A percentile compares a stretch with the other conserved stretches of the same genome.
phyloP scores from a whole-genome alignment of 1,284 basidiomycete species.

The Pisolithus thermaeus region DNA sequence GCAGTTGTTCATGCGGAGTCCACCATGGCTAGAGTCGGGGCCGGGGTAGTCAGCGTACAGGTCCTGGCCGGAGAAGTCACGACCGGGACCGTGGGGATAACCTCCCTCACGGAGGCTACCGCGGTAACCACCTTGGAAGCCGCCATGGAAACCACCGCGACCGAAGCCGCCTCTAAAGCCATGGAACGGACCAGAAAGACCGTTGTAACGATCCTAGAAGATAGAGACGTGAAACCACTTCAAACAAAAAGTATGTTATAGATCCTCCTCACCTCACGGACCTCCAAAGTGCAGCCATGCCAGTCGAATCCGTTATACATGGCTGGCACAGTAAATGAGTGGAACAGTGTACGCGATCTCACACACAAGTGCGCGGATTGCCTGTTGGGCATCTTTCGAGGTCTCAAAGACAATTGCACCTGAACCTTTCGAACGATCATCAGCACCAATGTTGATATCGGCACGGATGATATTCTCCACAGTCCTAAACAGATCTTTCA shows the following conservation, averaged over 20 bases:
- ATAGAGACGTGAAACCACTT: conserved; percentile 4
- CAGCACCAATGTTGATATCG: conserved; percentile 87
- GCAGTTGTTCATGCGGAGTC: conserved; percentile 45
- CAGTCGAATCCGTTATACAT: conserved; percentile 96
- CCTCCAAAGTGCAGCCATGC: conserved; percentile 89
- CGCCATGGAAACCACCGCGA: conserved; percentile 38
- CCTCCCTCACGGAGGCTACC: conserved; percentile 38
- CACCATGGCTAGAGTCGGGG: conserved; percentile 53
- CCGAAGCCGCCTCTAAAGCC: conserved; percentile 48
- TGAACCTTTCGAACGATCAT: conserved; percentile 91
- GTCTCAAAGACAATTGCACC: conserved; percentile 95
- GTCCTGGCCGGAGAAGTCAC: conserved; percentile 73
- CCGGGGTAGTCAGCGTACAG: conserved; percentile 80
- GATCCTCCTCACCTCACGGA: conserved; percentile 68
- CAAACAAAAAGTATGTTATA: background rate
- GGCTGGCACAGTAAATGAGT: conserved; percentile 36
- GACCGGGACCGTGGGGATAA: conserved; percentile 50
- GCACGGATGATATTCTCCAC: conserved; percentile 93
- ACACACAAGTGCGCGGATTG: conserved; percentile 66
- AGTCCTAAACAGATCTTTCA: conserved; percentile 94
- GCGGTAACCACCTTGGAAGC: conserved; percentile 58
- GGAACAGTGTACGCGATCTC: background rate
- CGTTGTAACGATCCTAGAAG: conserved; percentile 80
- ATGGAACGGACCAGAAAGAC: conserved; percentile 62
- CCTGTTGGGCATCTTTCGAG: conserved; percentile 83